phyloP scores from a whole-genome alignment of 2,329 filamentous ascomycete species.

The Ophiostoma novo-ulmi region DNA sequence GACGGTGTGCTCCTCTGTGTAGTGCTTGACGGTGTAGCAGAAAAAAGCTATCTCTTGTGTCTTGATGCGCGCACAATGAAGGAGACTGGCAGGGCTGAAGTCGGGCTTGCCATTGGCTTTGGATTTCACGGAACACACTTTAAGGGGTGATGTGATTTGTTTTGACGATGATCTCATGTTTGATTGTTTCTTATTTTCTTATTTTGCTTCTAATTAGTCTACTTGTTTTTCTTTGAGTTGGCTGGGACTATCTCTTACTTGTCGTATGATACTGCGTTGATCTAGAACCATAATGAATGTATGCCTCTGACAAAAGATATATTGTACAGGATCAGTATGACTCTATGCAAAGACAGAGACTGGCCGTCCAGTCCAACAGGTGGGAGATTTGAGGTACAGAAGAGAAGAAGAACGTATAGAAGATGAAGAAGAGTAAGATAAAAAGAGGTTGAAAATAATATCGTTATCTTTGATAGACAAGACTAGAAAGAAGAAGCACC shows the following conservation, averaged over 20 bases:
- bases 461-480: neutral
- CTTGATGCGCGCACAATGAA: slow-evolving; percentile 58
- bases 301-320: neutral
- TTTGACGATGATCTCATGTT: neutral
- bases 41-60: slow-evolving; percentile 60
- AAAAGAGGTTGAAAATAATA: neutral
- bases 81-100: slow-evolving; percentile 60
- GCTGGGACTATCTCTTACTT: no score
- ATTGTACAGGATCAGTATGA: neutral
- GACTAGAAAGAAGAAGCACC: neutral
- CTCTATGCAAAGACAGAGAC: neutral
- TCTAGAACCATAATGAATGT: no score
- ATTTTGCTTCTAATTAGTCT: neutral
- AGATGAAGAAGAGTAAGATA: neutral
- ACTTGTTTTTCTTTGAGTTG: no score
- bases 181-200: neutral
- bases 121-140: slow-evolving; percentile 60
- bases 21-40: slow-evolving; percentile 56
- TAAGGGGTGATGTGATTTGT: neutral
- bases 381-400: neutral
- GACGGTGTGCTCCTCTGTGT: slow-evolving; percentile 59
- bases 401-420: neutral
- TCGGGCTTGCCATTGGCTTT: slow-evolving; percentile 54
- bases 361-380: neutral
- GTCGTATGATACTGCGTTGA: no score